A percentile compares a stretch with the other conserved stretches of the same genome.
phyloP scores from a whole-genome alignment of 441 rosid genomes.

The Breynia disticha region DNA sequence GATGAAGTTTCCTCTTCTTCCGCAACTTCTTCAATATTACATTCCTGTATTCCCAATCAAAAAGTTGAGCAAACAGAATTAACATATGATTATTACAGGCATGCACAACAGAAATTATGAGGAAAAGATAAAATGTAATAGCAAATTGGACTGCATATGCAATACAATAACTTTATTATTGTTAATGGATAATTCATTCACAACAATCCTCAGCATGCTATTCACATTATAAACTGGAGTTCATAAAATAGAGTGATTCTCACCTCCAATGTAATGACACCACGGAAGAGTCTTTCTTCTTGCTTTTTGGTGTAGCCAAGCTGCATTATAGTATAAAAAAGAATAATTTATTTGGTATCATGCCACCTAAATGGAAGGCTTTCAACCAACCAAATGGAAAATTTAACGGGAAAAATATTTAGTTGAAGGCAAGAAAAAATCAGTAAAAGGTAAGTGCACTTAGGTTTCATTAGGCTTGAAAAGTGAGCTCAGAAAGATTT shows the following conservation, averaged over 20 bases:
- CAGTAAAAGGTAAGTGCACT: no score
- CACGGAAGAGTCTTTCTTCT: slow-evolving; percentile 91
- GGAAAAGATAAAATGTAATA: no score
- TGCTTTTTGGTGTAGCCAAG: slow-evolving; percentile 94
- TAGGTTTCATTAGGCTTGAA: no score
- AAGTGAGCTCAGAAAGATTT: no score
- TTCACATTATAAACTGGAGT: background rate
- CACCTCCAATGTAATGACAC: slow-evolving; percentile 93
- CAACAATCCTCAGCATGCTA: background rate
- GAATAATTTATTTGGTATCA: slow-evolving; percentile 11
- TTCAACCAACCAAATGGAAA: no score
- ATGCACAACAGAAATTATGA: no score
- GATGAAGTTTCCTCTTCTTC: slow-evolving; percentile 68
- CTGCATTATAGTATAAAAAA: slow-evolving; percentile 35
- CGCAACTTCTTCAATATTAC: slow-evolving; percentile 64
- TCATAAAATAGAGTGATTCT: background rate
- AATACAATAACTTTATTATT: no score
- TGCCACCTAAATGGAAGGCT: slow-evolving; percentile 5
- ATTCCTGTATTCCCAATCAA: slow-evolving; percentile 55
- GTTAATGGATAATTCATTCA: background rate
- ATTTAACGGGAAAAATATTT: no score
- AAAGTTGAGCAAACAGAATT: slow-evolving; percentile 6
- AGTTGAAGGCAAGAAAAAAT: no score
- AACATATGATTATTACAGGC: background rate
- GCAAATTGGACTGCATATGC: no score